Conservation (phyloP, 208 protist genomes). For the Trypanosoma theileri region DNA sequence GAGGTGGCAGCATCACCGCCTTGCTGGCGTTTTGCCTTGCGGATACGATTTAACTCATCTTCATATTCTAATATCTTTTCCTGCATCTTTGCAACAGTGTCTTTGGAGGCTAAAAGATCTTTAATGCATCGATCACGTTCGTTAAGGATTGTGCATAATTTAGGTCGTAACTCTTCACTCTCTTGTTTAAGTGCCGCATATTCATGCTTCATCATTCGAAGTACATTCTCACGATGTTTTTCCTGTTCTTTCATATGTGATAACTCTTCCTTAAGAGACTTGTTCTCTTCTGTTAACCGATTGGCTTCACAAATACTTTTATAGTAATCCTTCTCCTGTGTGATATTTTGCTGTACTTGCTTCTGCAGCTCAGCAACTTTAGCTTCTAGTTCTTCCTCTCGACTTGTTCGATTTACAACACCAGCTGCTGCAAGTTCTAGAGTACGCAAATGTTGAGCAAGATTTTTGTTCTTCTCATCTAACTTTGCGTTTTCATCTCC, state of each 20-base stretch:
- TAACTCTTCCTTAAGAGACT: constrained; percentile 17
- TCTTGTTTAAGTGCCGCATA: constrained; percentile 64
- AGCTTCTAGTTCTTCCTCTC: constrained; percentile 47
- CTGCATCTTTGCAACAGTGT: constrained; percentile 44
- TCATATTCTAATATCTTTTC: constrained; percentile 40
- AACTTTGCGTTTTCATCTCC: constrained; percentile 39
- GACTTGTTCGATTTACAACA: constrained; percentile 37
- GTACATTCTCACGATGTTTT: constrained; percentile 43
- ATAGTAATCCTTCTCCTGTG: constrained; percentile 58
- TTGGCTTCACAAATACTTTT: constrained; percentile 41
- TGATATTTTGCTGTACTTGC: constrained; percentile 43
- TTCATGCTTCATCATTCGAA: constrained; percentile 59
- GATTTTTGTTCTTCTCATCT: constrained; percentile 33
- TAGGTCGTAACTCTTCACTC: constrained; percentile 44
- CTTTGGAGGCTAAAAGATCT: constrained; percentile 37
- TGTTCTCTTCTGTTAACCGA: constrained; percentile 26
- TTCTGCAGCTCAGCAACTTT: constrained; percentile 47
- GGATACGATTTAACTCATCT: constrained; percentile 32
- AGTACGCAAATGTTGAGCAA: constrained; percentile 44
- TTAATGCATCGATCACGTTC: constrained; percentile 45
- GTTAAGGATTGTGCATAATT: constrained; percentile 10
- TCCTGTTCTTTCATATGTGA: constrained; percentile 30
- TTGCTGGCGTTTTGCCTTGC: background rate
- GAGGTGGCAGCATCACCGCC: background rate
- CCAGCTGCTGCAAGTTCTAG: constrained; percentile 49